Base-by-base conservation (phyloP, 2,329 filamentous ascomycete genomes). In the Verticillium nonalfalfae region DNA sequence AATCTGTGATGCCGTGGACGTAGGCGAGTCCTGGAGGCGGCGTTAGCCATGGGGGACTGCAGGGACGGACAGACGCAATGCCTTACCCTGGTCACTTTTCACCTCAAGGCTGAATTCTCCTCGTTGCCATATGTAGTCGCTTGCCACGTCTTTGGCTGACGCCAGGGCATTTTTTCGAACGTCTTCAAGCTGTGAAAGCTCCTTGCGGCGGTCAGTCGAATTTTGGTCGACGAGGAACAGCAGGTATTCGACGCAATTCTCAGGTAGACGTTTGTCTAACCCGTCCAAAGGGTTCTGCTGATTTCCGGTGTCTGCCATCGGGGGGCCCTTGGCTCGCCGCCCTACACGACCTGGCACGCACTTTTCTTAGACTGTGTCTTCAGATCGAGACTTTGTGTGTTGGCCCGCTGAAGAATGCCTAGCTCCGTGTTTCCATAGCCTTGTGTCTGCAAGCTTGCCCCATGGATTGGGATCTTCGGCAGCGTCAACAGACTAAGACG, bases 111-210 rank as follows among this genome's bases (percentile, higher is more conserved):
- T 82, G 65, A 99, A 93, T 0, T 81, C 77, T 59, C 97, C 93
- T 13, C 93, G 86, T 73, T 99, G 95, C 95, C 95, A 99, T 64
- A 99, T 96, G 69, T 97, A 97, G 64, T 91, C 88, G 66, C 85
- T 88, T n/a, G 94, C 81, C 7, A 92, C 76, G 2, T 81, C 78
- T 54, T 85, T 85, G 4, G 76, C 73, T n/a, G 95, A 75, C 34
- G 86, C 80, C 2, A 82, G 76, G 0, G 90, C 87, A 1, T 86
- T 82, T 72, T 87, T 91, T 59, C 92, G 86, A 10, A 97, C 81
- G 21, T 82, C 77, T 61, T 91, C 88, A n/a, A 97, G 81, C 21
- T 83, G 82, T 31, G 85, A 75, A 11, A 90, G 79, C n/a, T 84
- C 77, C 65, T 85, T 84, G 60, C 82, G 80, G 18, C 83, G 76